These are phyloP conservation scores for Pichia sp. DNA, from an alignment of 1,139 yeast genomes.

Conservation along the genomic window DNA sequence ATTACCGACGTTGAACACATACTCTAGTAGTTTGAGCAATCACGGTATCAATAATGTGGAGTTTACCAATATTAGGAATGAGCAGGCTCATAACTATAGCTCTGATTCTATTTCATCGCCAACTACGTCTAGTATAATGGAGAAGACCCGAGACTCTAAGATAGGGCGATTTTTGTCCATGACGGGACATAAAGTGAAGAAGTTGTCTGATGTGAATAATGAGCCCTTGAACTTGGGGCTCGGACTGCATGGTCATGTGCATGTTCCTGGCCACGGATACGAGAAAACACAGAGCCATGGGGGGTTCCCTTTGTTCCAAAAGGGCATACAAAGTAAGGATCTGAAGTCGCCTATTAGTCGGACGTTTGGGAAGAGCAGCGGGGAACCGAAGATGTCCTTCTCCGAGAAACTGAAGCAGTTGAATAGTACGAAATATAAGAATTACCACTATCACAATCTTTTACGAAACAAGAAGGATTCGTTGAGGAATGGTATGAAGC, in stretches of 20 bases:
- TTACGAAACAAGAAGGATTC: slow-evolving; percentile 25
- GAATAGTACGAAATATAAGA: slow-evolving; percentile 35
- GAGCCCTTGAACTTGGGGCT: slow-evolving; percentile 10
- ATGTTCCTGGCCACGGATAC: too few species aligned
- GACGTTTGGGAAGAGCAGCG: slow-evolving; percentile 33
- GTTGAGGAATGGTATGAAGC: slow-evolving; percentile 24
- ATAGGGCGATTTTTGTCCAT: slow-evolving; percentile 18
- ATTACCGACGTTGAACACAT: too few species aligned
- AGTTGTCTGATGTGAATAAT: slow-evolving; percentile 9
- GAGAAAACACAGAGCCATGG: too few species aligned
- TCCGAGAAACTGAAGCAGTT: slow-evolving; percentile 29
- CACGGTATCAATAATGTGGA: too few species aligned
- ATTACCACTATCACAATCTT: slow-evolving; percentile 26
- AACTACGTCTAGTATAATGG: slow-evolving; percentile 5
- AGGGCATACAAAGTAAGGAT: slow-evolving; percentile 20
- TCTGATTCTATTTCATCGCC: slow-evolving; percentile 7
- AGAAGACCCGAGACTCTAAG: slow-evolving; percentile 17
- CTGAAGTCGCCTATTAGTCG: slow-evolving; percentile 33
- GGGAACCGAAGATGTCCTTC: slow-evolving; percentile 28
- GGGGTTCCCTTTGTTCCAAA: too few species aligned
- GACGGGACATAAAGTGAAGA: slow-evolving; percentile 21
- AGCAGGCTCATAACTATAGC: slow-evolving; percentile 12
- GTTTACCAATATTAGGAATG: slow-evolving; percentile 23
- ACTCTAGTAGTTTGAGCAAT: too few species aligned
- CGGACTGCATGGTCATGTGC: slow-evolving; percentile 7